Conservation (phyloP, 345 rosid species). For the Pseudoturritis turrita region DNA sequence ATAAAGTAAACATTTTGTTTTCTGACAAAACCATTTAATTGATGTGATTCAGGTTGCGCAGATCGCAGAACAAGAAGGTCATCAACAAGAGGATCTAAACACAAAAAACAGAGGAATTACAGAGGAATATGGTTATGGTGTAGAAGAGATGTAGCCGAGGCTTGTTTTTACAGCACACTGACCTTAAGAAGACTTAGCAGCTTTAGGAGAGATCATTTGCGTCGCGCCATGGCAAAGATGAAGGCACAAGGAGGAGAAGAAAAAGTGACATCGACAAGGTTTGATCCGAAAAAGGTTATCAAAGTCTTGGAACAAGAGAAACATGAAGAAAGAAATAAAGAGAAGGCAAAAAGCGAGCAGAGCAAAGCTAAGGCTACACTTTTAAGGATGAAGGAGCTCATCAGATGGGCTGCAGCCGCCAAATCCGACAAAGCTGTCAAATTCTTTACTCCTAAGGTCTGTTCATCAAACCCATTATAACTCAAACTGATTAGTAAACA, state of each 20-base stretch:
- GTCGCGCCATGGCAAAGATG: slow-evolving; percentile 35
- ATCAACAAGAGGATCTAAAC: slow-evolving; percentile 23
- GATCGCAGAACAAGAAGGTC: slow-evolving; percentile 26
- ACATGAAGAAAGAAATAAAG: slow-evolving; percentile 24
- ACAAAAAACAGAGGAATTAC: not conserved
- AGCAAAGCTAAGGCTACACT: slow-evolving; percentile 42
- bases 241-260: slow-evolving; percentile 47
- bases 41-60: slow-evolving; percentile 16
- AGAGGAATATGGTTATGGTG: slow-evolving; percentile 35
- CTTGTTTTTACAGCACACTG: slow-evolving; percentile 56
- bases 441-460: slow-evolving; percentile 56
- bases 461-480: not conserved
- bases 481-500: not conserved
- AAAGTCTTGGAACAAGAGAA: slow-evolving; percentile 40
- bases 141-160: slow-evolving; percentile 51
- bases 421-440: slow-evolving; percentile 65
- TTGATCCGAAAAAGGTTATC: slow-evolving; percentile 34
- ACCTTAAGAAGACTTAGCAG: slow-evolving; percentile 36
- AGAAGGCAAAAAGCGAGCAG: slow-evolving; percentile 43
- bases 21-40: not conserved
- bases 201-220: slow-evolving; percentile 21
- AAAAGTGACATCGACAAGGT: slow-evolving; percentile 26
- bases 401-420: slow-evolving; percentile 76
- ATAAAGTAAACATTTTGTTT: not conserved
- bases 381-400: slow-evolving; percentile 71